Conservation (phyloP, 768 basidiomycete species). For the Russula lepida region DNA sequence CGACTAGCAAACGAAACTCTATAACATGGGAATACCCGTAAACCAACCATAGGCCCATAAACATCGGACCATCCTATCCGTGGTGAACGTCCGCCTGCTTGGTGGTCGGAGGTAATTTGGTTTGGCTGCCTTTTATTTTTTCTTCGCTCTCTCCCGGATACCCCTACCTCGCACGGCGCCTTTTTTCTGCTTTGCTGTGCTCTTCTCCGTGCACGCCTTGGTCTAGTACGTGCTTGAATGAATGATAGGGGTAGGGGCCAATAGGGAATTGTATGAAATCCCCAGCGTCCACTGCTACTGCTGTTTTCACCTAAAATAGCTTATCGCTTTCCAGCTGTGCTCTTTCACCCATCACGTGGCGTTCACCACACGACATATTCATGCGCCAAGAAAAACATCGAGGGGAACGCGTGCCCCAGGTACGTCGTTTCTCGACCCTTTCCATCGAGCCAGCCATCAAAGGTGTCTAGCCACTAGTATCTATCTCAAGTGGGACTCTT, state of each 20-base stretch:
- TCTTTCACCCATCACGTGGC: not conserved
- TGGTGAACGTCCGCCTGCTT: not conserved
- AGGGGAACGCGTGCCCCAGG: not conserved
- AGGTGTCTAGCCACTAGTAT: not conserved
- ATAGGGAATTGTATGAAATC: not conserved
- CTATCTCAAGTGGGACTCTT: not conserved
- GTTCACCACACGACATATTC: slow-evolving; percentile 2
- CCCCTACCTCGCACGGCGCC: not conserved
- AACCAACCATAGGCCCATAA: not conserved
- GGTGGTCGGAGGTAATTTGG: not conserved
- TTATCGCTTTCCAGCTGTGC: not conserved
- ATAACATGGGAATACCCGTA: not conserved
- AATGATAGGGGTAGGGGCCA: slow-evolving; percentile 1
- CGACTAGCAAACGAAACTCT: not conserved
- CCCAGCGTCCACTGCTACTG: not conserved
- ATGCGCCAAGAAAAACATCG: not conserved
- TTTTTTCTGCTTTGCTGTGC: not conserved
- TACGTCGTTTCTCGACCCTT: not conserved
- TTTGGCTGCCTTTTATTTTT: not conserved
- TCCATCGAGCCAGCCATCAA: not conserved
- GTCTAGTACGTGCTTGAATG: not conserved
- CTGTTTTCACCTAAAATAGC: not conserved
- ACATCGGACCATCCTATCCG: not conserved
- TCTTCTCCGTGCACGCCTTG: not conserved
- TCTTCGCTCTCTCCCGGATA: not conserved